Conservation (phyloP, 2,329 filamentous ascomycete genomes). For the Venturia asperata region DNA sequence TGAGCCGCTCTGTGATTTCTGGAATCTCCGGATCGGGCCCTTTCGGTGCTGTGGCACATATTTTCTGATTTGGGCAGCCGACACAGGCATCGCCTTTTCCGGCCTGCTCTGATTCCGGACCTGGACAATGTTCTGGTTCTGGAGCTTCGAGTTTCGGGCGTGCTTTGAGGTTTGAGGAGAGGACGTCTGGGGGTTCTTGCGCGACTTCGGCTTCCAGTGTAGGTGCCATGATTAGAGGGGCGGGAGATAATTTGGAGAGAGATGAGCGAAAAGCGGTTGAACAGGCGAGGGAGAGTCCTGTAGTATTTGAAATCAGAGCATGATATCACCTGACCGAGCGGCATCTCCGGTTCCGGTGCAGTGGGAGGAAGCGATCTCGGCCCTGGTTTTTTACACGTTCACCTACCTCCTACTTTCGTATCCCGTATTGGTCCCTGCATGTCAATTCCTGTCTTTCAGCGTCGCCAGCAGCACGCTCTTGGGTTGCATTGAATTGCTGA, state of each 20-base stretch:
- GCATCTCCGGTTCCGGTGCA: not conserved
- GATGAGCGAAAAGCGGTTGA: not conserved
- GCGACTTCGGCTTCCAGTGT: slow-evolving; percentile 17
- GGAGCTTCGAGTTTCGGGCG: slow-evolving; percentile 87
- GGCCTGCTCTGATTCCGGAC: slow-evolving; percentile 68
- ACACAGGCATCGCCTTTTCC: slow-evolving; percentile 73
- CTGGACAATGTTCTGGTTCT: slow-evolving; percentile 85
- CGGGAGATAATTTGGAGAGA: not conserved
- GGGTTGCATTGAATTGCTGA: too few relatives aligned
- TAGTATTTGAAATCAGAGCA: not conserved
- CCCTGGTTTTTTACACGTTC: too few relatives aligned
- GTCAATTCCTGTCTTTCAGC: too few relatives aligned
- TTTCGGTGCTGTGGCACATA: slow-evolving; percentile 90
- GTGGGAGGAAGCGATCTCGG: not conserved
- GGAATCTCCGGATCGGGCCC: slow-evolving; percentile 93
- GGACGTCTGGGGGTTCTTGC: slow-evolving; percentile 37
- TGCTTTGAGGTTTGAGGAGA: slow-evolving; percentile 70
- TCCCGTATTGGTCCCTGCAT: too few relatives aligned
- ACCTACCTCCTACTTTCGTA: too few relatives aligned
- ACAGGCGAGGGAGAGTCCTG: not conserved
- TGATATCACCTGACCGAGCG: not conserved
- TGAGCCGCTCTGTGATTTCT: slow-evolving; percentile 74
- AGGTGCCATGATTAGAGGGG: slow-evolving; percentile 10
- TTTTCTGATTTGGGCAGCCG: slow-evolving; percentile 90
- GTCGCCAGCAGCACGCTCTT: too few relatives aligned